These are phyloP conservation scores for Hibiscus syriacus DNA, from an alignment of 345 rosid genomes.

Conservation along the genomic window DNA sequence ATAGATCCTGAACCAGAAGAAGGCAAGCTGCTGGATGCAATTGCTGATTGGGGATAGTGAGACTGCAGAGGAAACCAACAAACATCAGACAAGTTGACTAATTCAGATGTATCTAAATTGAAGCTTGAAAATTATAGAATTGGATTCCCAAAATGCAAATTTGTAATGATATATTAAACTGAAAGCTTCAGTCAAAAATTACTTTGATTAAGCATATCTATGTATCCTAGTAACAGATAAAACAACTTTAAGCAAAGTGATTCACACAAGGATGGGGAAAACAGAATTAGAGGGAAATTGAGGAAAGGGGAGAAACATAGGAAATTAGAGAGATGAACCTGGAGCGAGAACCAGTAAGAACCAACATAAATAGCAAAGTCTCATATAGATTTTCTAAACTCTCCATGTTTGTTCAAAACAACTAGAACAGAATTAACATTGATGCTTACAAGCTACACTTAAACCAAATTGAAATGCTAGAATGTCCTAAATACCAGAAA, in stretches of 20 bases:
- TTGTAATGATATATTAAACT: background rate
- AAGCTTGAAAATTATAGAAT: background rate
- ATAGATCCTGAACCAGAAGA: constrained; percentile 26
- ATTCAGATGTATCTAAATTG: background rate
- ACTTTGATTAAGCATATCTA: no score
- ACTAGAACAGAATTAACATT: background rate
- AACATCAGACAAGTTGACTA: background rate
- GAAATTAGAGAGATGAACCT: no score
- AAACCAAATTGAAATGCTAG: background rate
- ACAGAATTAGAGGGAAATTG: background rate
- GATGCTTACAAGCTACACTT: background rate
- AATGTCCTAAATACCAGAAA: background rate
- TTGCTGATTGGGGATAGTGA: constrained; percentile 30
- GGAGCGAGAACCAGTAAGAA: background rate
- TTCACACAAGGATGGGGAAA: background rate
- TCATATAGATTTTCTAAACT: background rate
- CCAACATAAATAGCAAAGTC: background rate
- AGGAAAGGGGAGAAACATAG: background rate
- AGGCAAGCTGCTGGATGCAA: constrained; percentile 21
- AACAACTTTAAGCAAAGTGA: background rate
- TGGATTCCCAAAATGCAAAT: background rate
- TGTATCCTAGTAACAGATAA: no score
- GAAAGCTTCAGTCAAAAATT: background rate
- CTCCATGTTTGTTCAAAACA: background rate
- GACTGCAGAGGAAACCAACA: constrained; percentile 22